phyloP scores from a whole-genome alignment of 192 early-diverging fungal species.

The Coemansia sp. region DNA sequence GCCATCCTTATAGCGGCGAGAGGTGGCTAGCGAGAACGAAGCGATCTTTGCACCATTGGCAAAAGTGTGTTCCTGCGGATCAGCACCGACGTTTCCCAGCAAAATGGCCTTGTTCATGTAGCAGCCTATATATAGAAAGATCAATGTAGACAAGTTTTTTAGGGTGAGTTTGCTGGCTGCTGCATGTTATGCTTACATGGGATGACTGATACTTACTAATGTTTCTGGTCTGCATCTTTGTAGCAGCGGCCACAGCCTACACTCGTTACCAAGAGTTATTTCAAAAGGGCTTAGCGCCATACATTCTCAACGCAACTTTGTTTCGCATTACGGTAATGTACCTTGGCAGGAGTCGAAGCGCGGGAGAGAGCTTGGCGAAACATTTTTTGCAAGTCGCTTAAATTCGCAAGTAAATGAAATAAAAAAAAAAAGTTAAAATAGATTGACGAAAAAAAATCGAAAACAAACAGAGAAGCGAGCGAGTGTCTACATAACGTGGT shows the following conservation, averaged over 20 bases:
- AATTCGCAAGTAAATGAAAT: neutral
- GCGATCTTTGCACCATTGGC: slow-evolving; percentile 56
- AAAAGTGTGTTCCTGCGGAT: slow-evolving; percentile 56
- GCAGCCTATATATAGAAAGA: neutral
- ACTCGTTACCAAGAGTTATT: neutral
- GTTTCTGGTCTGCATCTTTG: slow-evolving; percentile 32
- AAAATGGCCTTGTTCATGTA: slow-evolving; percentile 69
- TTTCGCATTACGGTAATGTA: slow-evolving; percentile 9
- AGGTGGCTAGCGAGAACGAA: slow-evolving; percentile 69
- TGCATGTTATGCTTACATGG: neutral
- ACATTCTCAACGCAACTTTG: neutral
- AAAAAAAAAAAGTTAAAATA: neutral
- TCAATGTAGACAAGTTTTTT: neutral
- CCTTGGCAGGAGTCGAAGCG: slow-evolving; percentile 23
- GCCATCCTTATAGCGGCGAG: slow-evolving; percentile 63
- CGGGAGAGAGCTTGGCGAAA: slow-evolving; percentile 33
- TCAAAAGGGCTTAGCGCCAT: neutral
- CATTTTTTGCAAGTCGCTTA: slow-evolving; percentile 23
- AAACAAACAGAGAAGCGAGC: slow-evolving; percentile 6
- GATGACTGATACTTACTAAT: slow-evolving; percentile 13
- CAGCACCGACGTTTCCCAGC: slow-evolving; percentile 67
- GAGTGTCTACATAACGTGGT: neutral
- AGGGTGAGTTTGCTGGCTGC: neutral
- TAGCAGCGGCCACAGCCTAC: slow-evolving; percentile 18
- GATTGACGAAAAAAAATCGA: neutral